phyloP scores from a whole-genome alignment of 495 filamentous ascomycete genomes.

The Podospora conica region DNA sequence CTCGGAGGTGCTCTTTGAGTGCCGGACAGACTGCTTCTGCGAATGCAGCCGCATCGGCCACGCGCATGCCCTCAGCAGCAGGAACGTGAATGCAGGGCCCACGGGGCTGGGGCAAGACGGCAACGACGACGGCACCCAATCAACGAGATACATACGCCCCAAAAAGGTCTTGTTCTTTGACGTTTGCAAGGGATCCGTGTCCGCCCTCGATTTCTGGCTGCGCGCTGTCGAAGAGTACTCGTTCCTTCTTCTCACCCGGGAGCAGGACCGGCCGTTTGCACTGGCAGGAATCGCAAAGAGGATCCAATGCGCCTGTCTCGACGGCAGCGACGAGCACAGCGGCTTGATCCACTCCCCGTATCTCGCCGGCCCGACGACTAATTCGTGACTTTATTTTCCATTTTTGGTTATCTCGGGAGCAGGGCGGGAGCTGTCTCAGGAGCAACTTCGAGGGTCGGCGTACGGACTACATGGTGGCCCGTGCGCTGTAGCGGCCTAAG shows the following conservation, averaged over 20 bases:
- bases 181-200: neutral
- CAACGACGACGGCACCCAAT: neutral
- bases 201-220: conserved; percentile 16
- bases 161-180: conserved; percentile 16
- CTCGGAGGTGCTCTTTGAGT: conserved; percentile 31
- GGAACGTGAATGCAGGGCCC: conserved; percentile 3
- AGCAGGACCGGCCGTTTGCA: conserved; percentile 14
- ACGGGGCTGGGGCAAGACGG: neutral
- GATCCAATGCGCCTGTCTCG: neutral
- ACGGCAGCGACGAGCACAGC: neutral
- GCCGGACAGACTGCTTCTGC: conserved; percentile 20
- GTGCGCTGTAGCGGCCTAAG: no score
- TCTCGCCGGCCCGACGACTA: conserved; percentile 13
- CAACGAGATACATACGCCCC: neutral
- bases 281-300: conserved; percentile 14
- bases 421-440: no score
- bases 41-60: conserved; percentile 20
- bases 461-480: no score
- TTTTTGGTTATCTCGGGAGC: no score
- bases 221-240: conserved; percentile 21
- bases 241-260: conserved; percentile 9
- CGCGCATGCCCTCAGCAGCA: conserved; percentile 10
- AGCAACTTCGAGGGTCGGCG: no score
- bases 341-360: neutral
- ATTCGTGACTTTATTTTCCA: no score